These are phyloP conservation scores for Venturia asperata DNA, from an alignment of 2,329 filamentous ascomycete genomes.

Conservation along the genomic window DNA sequence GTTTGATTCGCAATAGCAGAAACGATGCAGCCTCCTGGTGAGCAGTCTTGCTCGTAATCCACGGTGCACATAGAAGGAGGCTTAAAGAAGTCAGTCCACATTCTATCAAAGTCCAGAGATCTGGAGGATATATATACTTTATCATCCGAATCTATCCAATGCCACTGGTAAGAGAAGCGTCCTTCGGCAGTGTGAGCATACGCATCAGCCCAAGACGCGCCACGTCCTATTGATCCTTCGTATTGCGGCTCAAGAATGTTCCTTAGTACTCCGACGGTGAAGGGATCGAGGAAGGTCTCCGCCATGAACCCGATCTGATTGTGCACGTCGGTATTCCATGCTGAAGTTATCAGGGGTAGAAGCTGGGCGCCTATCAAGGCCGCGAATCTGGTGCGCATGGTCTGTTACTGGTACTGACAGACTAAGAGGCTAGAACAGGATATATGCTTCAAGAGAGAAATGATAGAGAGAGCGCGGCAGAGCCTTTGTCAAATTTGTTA, in stretches of 20 bases:
- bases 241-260: constrained; percentile 36
- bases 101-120: background rate
- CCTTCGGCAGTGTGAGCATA: constrained; percentile 46
- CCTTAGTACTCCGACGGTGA: constrained; percentile 32
- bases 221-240: constrained; percentile 41
- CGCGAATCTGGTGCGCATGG: background rate
- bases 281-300: constrained; percentile 42
- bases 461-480: background rate
- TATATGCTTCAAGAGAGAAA: background rate
- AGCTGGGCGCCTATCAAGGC: background rate
- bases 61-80: constrained; percentile 31
- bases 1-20: constrained; percentile 45
- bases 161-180: constrained; percentile 41
- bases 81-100: background rate
- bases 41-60: constrained; percentile 41
- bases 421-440: background rate
- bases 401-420: background rate
- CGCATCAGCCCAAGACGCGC: constrained; percentile 49
- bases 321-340: constrained; percentile 50
- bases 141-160: constrained; percentile 40
- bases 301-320: constrained; percentile 50
- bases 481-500: too few relatives aligned
- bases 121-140: background rate
- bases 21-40: constrained; percentile 43
- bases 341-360: constrained; percentile 24